These are phyloP conservation scores for Talaromyces ruber DNA, from an alignment of 495 filamentous ascomycete genomes.

Conservation along the genomic window DNA sequence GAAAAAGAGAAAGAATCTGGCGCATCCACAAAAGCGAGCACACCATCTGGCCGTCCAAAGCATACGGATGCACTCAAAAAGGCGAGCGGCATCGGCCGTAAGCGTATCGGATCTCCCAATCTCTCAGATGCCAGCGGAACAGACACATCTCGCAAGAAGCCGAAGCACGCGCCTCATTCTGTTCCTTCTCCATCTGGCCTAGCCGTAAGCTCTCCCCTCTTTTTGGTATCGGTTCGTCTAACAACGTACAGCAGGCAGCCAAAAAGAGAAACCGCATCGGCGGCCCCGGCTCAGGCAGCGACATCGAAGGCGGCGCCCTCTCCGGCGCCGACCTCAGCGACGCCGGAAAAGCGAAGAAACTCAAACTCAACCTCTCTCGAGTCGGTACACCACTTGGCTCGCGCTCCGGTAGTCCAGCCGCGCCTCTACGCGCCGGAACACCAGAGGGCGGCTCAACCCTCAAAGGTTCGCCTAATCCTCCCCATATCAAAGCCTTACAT, in stretches of 20 bases:
- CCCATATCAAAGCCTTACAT: constrained; percentile 1
- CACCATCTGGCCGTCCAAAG: constrained; percentile 57
- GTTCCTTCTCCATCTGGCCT: constrained; percentile 28
- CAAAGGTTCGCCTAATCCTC: constrained; percentile 12
- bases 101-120: constrained; percentile 79
- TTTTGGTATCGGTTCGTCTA: constrained; percentile 9
- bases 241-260: constrained; percentile 21
- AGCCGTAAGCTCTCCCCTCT: constrained; percentile 20
- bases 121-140: constrained; percentile 84
- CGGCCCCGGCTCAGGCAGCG: constrained; percentile 61
- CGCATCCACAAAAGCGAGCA: constrained; percentile 62
- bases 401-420: constrained; percentile 45
- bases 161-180: constrained; percentile 63
- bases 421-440: constrained; percentile 30
- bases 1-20: constrained; percentile 43
- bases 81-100: constrained; percentile 49
- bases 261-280: constrained; percentile 38
- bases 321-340: constrained; percentile 62
- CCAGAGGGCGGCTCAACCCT: constrained; percentile 19
- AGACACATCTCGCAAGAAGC: constrained; percentile 82
- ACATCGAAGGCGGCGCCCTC: constrained; percentile 67
- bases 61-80: constrained; percentile 51
- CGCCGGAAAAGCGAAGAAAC: constrained; percentile 58
- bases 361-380: constrained; percentile 52
- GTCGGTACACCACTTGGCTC: constrained; percentile 48